Evolutionary conservation across 352 stramenopile genomes (phyloP), one percentile per base, ranked within the genome.

Genomic region (Globisporangium cystogenes): DNA sequence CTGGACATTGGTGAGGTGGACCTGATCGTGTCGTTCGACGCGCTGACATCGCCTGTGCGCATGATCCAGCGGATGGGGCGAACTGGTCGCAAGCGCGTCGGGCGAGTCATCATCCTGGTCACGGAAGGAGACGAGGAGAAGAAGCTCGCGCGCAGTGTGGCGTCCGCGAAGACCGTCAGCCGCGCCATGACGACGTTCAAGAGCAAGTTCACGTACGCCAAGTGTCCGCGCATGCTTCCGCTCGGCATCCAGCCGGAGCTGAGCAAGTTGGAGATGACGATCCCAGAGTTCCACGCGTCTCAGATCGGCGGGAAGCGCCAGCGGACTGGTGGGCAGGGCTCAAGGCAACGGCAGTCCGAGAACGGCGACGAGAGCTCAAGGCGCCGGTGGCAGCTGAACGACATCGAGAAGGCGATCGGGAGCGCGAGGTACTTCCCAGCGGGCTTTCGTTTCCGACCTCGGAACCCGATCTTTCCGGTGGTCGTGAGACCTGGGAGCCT

Each of bases 1-100:
- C 59, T 98, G 51, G 94, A 98, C 60, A 98, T 98, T 70, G 93
- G 93, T 24, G 90, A 97, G 71, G 93, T 98, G 12, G 93, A 97
- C 45, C 68, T 98, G 16, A 97, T 98, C 48, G 84, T 98, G 15
- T 96, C 85, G 16, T 98, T 97, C 57, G 93, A 98, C 57, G 89
- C 87, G 14, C 66, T 97, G 23, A 94, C 92, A 14, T 98, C 90
- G 23, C 92, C 96, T n/a, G 96, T 99, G 47, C 85, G 97, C 7
- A 94, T 92, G 78, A 93, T 94, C 40, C 84, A 99, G 67, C 79
- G 97, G 20, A 98, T 98, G 72, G 97, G 97, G 1, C 77, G 97
- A 57, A 99, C 97, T 20, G 96, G 96, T 1, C 81, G 97, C 36
- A 98, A 98, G 64, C 87, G 96, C 23, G 80, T 97, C 31, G 97